Evolutionary conservation across 306 rosid genomes (phyloP), one percentile per base, ranked within the genome.

Genomic region (Malus fusca): DNA sequence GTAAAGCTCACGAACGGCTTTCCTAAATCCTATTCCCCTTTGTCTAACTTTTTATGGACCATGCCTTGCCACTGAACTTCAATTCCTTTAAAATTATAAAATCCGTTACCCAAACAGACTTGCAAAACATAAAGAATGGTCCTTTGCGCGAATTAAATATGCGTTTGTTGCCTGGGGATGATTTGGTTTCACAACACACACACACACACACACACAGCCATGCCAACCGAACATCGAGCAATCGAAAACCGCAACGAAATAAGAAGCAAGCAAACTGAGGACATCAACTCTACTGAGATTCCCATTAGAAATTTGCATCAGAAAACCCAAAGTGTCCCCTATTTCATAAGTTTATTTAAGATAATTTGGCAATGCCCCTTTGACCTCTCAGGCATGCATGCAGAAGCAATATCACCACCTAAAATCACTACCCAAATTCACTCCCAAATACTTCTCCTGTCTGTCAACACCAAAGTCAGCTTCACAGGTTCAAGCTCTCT

Each of bases 401-500:
- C 77, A 85, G 75, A 85, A 85, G 85, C 85, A 85, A 51, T 77
- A 89, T 77, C 87, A 90, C 88, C 87, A 91, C 88, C 68, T 64
- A 64, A 31, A 15, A 3, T 31, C 83, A 79, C 97, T 82, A 86
- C 85, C 92, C 90, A 88, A 85, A 75, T 84, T 72, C 78, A 44
- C 76, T n/a, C 85, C 85, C 88, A 72, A 75, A 85, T 77, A 79
- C 77, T 83, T 89, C 86, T 82, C 88, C 86, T 75, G 92, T 85
- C 88, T 77, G 92, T 83, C 88, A 89, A 51, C 21, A 51, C 19
- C 25, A n/a, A 83, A 78, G 97, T 91, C 90, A 82, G 87, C 84
- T 91, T 89, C 86, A 88, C 95, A 91, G 78, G 91, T 91, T 79
- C 87, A 79, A 82, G 80, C 88, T 68, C 88, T 71, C 82, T 6